These are phyloP conservation scores for Oryza coarctata DNA, from an alignment of 176 grass and related monocot genomes.

Conservation along the genomic window DNA sequence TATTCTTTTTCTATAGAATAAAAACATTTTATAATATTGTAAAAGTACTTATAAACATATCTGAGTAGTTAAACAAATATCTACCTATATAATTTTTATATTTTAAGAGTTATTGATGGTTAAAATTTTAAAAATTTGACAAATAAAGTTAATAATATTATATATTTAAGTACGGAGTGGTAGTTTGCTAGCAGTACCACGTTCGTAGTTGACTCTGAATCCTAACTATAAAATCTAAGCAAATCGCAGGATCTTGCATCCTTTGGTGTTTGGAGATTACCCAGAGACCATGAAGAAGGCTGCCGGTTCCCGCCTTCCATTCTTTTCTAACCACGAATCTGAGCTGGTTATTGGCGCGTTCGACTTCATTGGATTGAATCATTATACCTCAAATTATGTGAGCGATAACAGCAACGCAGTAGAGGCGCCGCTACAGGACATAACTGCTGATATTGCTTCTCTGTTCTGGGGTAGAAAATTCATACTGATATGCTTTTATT, in stretches of 20 bases:
- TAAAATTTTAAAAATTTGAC: too few relatives aligned
- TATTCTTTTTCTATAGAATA: too few relatives aligned
- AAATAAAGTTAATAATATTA: too few relatives aligned
- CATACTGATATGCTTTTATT: background rate
- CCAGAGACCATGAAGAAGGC: conserved; percentile 46
- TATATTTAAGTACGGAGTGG: too few relatives aligned
- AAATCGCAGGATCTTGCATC: conserved; percentile 46
- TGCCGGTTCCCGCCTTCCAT: conserved; percentile 38
- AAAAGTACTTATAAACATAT: too few relatives aligned
- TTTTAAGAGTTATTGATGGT: too few relatives aligned
- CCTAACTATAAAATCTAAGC: background rate
- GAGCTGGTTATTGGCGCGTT: conserved; percentile 36
- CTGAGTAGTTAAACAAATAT: too few relatives aligned
- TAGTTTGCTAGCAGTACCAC: too few relatives aligned
- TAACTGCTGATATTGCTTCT: background rate
- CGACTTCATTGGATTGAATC: conserved; percentile 64
- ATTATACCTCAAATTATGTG: conserved; percentile 43
- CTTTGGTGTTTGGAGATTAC: conserved; percentile 52
- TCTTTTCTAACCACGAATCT: conserved; percentile 42
- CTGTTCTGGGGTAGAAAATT: background rate
- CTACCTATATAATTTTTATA: too few relatives aligned
- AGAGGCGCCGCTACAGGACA: conserved; percentile 20
- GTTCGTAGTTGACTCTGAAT: too few relatives aligned
- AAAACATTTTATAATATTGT: too few relatives aligned
- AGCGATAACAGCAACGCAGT: conserved; percentile 21